Conservation (phyloP, 768 basidiomycete species). For the Neoboletus brunneissimus region DNA sequence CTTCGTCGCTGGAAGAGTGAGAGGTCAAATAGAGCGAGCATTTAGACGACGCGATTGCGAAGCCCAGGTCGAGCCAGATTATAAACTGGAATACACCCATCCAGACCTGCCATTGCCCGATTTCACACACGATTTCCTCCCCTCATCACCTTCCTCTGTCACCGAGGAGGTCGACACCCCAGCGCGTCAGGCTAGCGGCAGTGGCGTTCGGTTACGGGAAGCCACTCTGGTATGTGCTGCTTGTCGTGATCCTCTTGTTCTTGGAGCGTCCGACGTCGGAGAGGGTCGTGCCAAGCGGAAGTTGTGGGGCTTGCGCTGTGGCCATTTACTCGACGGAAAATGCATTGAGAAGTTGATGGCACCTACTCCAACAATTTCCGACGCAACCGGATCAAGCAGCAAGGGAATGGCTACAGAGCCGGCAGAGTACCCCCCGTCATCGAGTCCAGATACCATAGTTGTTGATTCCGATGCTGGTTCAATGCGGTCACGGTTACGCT, state of each 20-base stretch:
- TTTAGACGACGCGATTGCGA: slow-evolving; percentile 21
- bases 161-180: slow-evolving; percentile 48
- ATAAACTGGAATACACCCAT: slow-evolving; percentile 64
- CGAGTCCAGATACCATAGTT: slow-evolving; percentile 30
- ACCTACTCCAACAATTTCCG: slow-evolving; percentile 30
- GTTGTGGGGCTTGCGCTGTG: slow-evolving; percentile 73
- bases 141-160: slow-evolving; percentile 22
- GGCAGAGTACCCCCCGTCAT: background rate
- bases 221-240: slow-evolving; percentile 61
- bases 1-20: slow-evolving; percentile 13
- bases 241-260: slow-evolving; percentile 62
- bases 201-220: slow-evolving; percentile 29
- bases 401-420: slow-evolving; percentile 14
- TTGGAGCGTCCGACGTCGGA: slow-evolving; percentile 48
- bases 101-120: slow-evolving; percentile 53
- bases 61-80: slow-evolving; percentile 38
- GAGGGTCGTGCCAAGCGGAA: slow-evolving; percentile 45
- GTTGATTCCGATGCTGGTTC: slow-evolving; percentile 30
- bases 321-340: slow-evolving; percentile 77
- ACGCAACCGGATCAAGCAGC: slow-evolving; percentile 8
- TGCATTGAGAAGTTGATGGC: slow-evolving; percentile 60
- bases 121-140: slow-evolving; percentile 66
- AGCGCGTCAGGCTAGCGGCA: slow-evolving; percentile 21
- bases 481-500: slow-evolving; percentile 59
- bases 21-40: slow-evolving; percentile 20